These are phyloP conservation scores for Ehretia macrophylla DNA, from an alignment of 257 asterid species.

Conservation along the genomic window DNA sequence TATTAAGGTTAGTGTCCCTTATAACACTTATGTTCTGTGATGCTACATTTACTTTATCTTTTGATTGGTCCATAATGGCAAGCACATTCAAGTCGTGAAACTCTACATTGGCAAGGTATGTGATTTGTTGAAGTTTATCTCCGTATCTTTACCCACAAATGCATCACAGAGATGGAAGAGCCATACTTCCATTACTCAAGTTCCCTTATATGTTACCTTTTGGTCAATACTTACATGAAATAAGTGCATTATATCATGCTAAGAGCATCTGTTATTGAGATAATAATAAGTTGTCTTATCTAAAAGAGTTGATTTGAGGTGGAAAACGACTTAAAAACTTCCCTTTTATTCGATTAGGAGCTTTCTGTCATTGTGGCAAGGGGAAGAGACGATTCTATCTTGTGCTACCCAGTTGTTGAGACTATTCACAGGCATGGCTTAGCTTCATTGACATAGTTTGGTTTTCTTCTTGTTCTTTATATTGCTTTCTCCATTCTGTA, in stretches of 20 bases:
- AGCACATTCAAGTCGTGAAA: neutral
- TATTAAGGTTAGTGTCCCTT: constrained; percentile 64
- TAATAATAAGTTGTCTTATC: neutral
- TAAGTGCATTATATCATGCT: no score
- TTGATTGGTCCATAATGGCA: neutral
- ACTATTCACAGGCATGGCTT: constrained; percentile 72
- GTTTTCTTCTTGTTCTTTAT: neutral
- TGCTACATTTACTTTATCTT: neutral
- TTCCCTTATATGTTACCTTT: no score
- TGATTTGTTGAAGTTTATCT: no score
- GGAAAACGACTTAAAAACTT: neutral
- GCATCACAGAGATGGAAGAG: no score
- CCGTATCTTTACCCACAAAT: no score
- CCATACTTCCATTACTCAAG: no score
- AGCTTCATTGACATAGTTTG: constrained; percentile 9
- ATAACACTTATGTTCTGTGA: neutral
- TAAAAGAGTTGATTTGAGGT: neutral
- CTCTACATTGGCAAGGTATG: no score
- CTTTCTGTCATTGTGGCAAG: constrained; percentile 92
- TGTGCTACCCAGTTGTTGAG: constrained; percentile 87
- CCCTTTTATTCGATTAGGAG: constrained; percentile 47
- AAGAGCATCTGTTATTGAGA: no score
- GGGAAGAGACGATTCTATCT: constrained; percentile 64
- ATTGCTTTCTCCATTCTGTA: neutral
- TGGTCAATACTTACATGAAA: no score